Evolutionary conservation across 1,284 basidiomycete genomes (phyloP).

Genomic region (Leccinum fallax): DNA sequence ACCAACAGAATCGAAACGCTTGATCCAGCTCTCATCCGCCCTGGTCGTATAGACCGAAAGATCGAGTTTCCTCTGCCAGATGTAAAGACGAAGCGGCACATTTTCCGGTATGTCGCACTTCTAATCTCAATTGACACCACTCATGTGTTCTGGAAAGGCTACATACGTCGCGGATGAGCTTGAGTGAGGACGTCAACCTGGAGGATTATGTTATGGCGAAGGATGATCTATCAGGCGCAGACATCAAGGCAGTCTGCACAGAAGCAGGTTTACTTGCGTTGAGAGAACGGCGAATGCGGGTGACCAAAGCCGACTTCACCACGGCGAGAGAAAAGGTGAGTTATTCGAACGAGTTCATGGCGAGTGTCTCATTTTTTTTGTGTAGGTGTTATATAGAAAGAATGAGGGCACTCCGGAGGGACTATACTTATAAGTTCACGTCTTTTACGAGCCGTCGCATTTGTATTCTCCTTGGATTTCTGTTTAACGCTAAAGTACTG

Average conservation of each 20-base stretch:
- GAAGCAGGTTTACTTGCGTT: slow-evolving; percentile 96
- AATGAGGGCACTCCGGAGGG: slow-evolving; percentile 92
- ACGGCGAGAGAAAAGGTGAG: slow-evolving; percentile 85
- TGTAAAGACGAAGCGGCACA: slow-evolving; percentile 96
- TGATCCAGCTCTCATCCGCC: slow-evolving; percentile 96
- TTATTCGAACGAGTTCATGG: slow-evolving; percentile 11
- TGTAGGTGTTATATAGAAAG: slow-evolving; percentile 86
- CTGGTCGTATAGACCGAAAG: slow-evolving; percentile 98
- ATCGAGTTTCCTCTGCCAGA: slow-evolving; percentile 96
- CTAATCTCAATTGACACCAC: background rate
- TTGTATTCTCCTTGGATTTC: background rate
- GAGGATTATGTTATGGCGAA: slow-evolving; percentile 97
- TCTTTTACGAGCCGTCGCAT: slow-evolving; percentile 5
- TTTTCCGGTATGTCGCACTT: slow-evolving; percentile 75
- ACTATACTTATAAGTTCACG: slow-evolving; percentile 61
- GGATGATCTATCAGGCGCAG: slow-evolving; percentile 95
- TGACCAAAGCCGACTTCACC: slow-evolving; percentile 91
- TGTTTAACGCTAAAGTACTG: background rate
- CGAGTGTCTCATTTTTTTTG: slow-evolving; percentile 13
- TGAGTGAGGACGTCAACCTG: slow-evolving; percentile 90
- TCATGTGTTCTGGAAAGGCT: slow-evolving; percentile 50
- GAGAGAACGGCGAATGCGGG: slow-evolving; percentile 94
- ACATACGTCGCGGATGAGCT: slow-evolving; percentile 96
- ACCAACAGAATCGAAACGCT: slow-evolving; percentile 94
- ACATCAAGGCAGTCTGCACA: slow-evolving; percentile 98